Evolutionary conservation across 2,329 filamentous ascomycete genomes (phyloP), one percentile per base, ranked within the genome.

Genomic region (Xylaria sp.): DNA sequence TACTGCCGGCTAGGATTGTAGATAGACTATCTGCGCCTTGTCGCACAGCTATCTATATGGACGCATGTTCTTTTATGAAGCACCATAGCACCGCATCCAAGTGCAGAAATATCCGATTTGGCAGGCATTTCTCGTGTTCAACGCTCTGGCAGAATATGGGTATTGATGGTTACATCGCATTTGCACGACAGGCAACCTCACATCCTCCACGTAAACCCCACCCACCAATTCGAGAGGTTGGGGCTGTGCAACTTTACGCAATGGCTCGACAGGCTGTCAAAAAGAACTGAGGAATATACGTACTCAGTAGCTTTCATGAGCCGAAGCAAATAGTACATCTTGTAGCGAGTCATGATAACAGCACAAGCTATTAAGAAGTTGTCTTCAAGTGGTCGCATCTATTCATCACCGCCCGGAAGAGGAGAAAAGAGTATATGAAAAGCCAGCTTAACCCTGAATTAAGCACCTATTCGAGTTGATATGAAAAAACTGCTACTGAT

Each of bases 61-160:
- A 47, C 5, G 45, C 15, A 23, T 31, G 6, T 15, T 7, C 7
- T 31, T 23, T 1, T 11, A 23, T 15, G 11, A 7, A 47, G 15
- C 17, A 7, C 45, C 25, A 47, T 15, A 15, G 7, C 45, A 47
- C 2, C 17, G 19, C 49, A 38, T 4, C 25, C 3, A 11, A 38
- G 15, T 23, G 19, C 33, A 38, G 21, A 19, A 42, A 33, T 19
- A 57, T 51, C 31, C 37, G 19, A 15, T 42, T 53, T 47, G 46
- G 52, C 33, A 52, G 51, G 33, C 33, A 40, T 17, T 57, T 61
- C 61, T 64, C 54, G 58, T 65, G 62, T 62, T 56, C 59, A 47
- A 46, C 42, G 5, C 45, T 23, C 59, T 49, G n/a, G n/a, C 31
- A 47, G 43, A 38, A 49, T 19, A 28, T 55, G 45, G 37, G 19